Base-by-base conservation (phyloP, 768 basidiomycete species). In the Lentinula sp. region DNA sequence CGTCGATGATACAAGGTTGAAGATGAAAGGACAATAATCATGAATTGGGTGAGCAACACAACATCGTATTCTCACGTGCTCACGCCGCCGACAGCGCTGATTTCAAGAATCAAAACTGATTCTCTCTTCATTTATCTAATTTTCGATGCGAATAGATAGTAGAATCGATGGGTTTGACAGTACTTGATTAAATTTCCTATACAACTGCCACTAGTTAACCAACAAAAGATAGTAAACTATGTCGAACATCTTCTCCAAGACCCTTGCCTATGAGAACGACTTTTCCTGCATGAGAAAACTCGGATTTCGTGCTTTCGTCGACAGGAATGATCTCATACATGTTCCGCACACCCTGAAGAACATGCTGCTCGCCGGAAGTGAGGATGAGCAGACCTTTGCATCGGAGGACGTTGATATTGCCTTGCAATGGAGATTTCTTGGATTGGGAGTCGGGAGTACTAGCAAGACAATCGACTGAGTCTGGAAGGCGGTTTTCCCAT, bases 321-420 rank as follows among this genome's bases (percentile, higher is more conserved):
- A 86, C 74, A 54, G 78, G 72, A 0, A 71, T 69, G 13, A 95
- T 81, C 66, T 99, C 96, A 69, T 95, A 99, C 71, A 98, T 80
- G 65, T 78, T 92, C 65, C 92, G 78, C 11, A 99, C 97, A 2
- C 95, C 97, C 69, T 99, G 97, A 49, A 99, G 74, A 57, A 98
- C 84, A 65, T 86, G 82, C 60, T 82, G 78, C 57, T 81, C 76
- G 2, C 89, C 89, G 0, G 74, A 71, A 2, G 78, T 71, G 9
- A 78, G 75, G 16, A 71, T 71, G 64, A 96, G 86, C 18, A 94
- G 77, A 7, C 95, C 96, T 70, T 99, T 98, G 67, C 93, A 92
- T 15, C 97, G 85, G 18, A 99, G 74, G 4, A 97, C 80, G 58
- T 86, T 82, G 43, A 93, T 66, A 49, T 67, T 42, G 9, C 59